Evolutionary conservation across 2,329 filamentous ascomycete genomes (phyloP).

Genomic region (Scedosporium minutisporum): DNA sequence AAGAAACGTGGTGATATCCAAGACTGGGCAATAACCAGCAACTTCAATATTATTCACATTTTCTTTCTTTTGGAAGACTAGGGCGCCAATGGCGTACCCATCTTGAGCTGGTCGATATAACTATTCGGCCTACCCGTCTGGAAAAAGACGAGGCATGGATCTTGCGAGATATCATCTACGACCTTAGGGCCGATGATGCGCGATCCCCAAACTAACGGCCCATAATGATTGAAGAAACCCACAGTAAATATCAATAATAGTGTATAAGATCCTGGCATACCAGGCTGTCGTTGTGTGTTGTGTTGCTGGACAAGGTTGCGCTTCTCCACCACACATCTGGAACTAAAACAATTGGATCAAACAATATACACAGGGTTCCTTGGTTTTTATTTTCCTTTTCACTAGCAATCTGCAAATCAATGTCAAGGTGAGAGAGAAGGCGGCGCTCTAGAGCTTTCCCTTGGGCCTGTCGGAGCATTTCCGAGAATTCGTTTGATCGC

Average conservation of each 20-base stretch:
- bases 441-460: too few relatives aligned
- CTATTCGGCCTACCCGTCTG: neutral
- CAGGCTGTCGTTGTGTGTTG: too few relatives aligned
- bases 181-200: neutral
- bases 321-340: neutral
- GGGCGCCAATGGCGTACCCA: neutral
- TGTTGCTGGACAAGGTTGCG: too few relatives aligned
- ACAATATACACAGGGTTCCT: too few relatives aligned
- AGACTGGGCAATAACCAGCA: too few relatives aligned
- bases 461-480: neutral
- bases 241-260: neutral
- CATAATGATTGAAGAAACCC: neutral
- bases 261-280: neutral
- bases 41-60: too few relatives aligned
- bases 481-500: slow-evolving; percentile 1
- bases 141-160: neutral
- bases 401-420: too few relatives aligned
- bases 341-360: too few relatives aligned
- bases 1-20: too few relatives aligned
- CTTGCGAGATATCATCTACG: neutral
- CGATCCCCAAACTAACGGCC: neutral
- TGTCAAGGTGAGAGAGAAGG: too few relatives aligned
- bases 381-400: too few relatives aligned
- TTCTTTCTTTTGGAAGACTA: too few relatives aligned
- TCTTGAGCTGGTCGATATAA: neutral